phyloP scores from a whole-genome alignment of 306 rosid species.

The Benincasa hispida region DNA sequence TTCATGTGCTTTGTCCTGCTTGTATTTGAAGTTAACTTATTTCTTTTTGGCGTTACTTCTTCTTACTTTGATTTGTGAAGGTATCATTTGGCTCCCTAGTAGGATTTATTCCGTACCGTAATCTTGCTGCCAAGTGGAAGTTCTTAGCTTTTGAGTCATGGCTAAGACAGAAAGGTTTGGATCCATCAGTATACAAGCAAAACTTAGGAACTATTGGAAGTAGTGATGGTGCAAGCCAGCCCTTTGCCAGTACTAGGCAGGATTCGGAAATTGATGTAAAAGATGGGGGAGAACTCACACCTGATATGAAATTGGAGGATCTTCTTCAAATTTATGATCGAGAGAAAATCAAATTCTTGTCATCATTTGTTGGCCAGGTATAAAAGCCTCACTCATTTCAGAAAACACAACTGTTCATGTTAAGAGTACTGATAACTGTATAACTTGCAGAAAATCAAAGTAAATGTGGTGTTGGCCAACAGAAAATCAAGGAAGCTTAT shows the following conservation, averaged over 20 bases:
- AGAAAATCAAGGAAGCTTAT: slow-evolving; percentile 63
- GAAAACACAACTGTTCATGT: background rate
- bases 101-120: slow-evolving; percentile 88
- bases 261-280: slow-evolving; percentile 22
- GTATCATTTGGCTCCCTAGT: slow-evolving; percentile 78
- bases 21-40: background rate
- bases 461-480: slow-evolving; percentile 46
- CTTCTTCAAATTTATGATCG: slow-evolving; percentile 64
- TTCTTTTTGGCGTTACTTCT: slow-evolving; percentile 14
- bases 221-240: slow-evolving; percentile 30
- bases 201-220: slow-evolving; percentile 39
- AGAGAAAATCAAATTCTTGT: slow-evolving; percentile 69
- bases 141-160: slow-evolving; percentile 95
- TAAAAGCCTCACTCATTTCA: background rate
- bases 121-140: slow-evolving; percentile 78
- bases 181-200: slow-evolving; percentile 65
- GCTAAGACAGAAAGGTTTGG: slow-evolving; percentile 77
- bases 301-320: slow-evolving; percentile 79
- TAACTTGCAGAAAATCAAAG: slow-evolving; percentile 62
- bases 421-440: slow-evolving; percentile 6
- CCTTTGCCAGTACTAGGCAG: slow-evolving; percentile 14
- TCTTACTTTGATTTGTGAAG: slow-evolving; percentile 36
- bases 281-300: slow-evolving; percentile 34
- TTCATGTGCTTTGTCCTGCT: background rate
- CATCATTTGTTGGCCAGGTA: slow-evolving; percentile 88